phyloP scores from a whole-genome alignment of 108 stramenopile genomes.

The Nitzschia sp. region DNA sequence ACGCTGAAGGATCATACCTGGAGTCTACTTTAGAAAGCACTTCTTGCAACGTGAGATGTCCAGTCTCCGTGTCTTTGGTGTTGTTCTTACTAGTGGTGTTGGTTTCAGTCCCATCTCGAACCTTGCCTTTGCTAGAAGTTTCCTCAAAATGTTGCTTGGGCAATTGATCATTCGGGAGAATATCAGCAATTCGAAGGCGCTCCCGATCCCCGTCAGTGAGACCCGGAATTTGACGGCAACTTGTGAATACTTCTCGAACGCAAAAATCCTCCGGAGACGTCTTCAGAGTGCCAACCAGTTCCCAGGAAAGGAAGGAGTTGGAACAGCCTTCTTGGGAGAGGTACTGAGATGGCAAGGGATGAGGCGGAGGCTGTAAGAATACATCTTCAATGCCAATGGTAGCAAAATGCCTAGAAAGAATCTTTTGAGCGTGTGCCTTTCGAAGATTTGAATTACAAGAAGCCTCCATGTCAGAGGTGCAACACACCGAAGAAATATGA shows the following conservation, averaged over 20 bases:
- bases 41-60: neutral
- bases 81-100: neutral
- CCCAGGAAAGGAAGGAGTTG: conserved; percentile 45
- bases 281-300: conserved; percentile 71
- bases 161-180: neutral
- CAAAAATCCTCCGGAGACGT: conserved; percentile 71
- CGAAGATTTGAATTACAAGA: too few relatives aligned
- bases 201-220: conserved; percentile 6
- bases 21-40: neutral
- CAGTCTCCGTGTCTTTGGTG: neutral
- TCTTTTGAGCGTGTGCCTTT: too few relatives aligned
- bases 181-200: conserved; percentile 6
- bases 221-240: conserved; percentile 11
- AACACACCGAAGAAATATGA: too few relatives aligned
- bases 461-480: too few relatives aligned
- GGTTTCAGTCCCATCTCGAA: neutral
- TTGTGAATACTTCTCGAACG: conserved; percentile 68
- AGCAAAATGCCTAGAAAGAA: conserved; percentile 29
- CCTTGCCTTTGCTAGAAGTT: neutral
- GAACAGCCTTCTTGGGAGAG: conserved; percentile 2
- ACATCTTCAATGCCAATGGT: conserved; percentile 78
- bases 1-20: neutral
- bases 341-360: conserved; percentile 34
- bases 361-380: conserved; percentile 49
- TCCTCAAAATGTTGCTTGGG: conserved; percentile 1